A percentile compares a stretch with the other conserved stretches of the same genome.
These are phyloP conservation scores for Closterium sp. DNA, from an alignment of 139 green algal genomes.

Conservation along the genomic window DNA sequence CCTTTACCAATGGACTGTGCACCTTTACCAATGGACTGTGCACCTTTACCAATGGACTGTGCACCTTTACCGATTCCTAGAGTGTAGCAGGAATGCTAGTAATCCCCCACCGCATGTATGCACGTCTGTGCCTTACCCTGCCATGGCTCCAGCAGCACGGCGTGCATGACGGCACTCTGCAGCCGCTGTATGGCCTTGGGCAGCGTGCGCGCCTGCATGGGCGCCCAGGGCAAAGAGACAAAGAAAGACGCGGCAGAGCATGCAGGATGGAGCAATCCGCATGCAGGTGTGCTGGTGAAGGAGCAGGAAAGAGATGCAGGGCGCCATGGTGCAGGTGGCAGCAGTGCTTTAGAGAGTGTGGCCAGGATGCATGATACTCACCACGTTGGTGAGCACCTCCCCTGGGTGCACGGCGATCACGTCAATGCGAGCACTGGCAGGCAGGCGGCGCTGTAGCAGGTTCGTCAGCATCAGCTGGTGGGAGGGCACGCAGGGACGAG, in stretches of 20 bases:
- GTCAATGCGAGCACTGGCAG: neutral
- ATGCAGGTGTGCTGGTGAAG: no score
- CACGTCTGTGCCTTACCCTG: neutral
- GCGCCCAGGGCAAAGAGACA: neutral
- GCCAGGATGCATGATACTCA: slow-evolving; percentile 8
- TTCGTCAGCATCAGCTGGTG: slow-evolving; percentile 38
- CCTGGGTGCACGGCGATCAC: slow-evolving; percentile 39
- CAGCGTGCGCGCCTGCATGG: neutral
- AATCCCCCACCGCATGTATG: neutral
- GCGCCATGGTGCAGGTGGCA: no score
- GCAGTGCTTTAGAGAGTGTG: neutral
- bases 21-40: no score
- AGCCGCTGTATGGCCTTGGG: neutral
- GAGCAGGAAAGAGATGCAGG: no score
- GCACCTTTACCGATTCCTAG: neutral
- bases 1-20: no score
- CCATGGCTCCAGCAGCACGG: neutral
- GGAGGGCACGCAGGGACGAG: neutral
- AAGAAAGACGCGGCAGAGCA: no score
- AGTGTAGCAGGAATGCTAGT: neutral
- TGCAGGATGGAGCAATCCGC: no score
- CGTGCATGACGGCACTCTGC: slow-evolving; percentile 8
- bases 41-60: neutral
- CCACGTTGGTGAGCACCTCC: slow-evolving; percentile 48
- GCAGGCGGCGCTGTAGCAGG: slow-evolving; percentile 26